Base-by-base conservation (phyloP, 768 basidiomycete genomes). In the Leucocoprinus birnbaumii region DNA sequence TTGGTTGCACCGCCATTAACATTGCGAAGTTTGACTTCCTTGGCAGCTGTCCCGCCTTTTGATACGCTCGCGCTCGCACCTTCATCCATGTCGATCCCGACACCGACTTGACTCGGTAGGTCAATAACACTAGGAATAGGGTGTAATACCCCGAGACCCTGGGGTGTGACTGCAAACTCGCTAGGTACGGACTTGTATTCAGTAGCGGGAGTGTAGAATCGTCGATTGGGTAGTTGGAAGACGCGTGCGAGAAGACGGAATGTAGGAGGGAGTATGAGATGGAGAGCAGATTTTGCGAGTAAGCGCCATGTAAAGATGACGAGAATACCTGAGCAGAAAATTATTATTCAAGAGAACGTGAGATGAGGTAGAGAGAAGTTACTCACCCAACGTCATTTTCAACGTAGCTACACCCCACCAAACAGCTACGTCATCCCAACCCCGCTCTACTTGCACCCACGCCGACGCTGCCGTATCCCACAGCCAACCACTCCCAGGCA, bases 121-220 rank as follows among this genome's bases (percentile, higher is more conserved):
- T 95, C 91, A 58, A 97, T 88, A 49, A 95, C 84, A 67, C 86
- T 88, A 8, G 94, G 94, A 60, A 96, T 85, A 0, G 91, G 79
- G 51, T 82, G 82, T 44, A 94, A 69, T 1, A 76, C 79, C 55
- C 69, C 75, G 42, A 70, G 68, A 5, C 75, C 71, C 19, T 70
- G 71, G n/a, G 58, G 62, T 8, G 59, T 65, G 21, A 65, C 58
- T 13, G 70, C 70, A 60, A 78, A 75, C 58, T 86, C 83, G 31
- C 80, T 71, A 0, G 87, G 87, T 1, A 90, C 82, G 24, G 68
- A 77, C 26, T 77, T 79, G 68, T 97, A 97, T 61, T 94, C 94
- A 62, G 93, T 94, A 26, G 94, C 91, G 25, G 93, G 88, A 4
- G 86, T 89, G 67, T 98, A 97, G 71, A 92, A 93, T 14, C 92